These are phyloP conservation scores for Gossypioides kirkii DNA, from an alignment of 345 rosid species.

Conservation along the genomic window DNA sequence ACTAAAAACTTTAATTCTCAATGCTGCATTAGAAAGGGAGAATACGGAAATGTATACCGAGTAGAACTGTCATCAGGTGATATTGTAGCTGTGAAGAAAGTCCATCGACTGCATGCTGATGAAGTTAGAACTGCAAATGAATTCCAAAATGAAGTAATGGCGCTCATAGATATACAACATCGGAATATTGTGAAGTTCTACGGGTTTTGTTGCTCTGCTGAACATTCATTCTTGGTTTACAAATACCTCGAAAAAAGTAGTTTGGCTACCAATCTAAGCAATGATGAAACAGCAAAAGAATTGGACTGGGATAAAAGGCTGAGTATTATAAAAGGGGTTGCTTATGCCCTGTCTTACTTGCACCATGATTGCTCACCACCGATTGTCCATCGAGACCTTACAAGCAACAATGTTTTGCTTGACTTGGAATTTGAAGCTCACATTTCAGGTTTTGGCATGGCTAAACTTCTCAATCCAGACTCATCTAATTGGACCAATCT, in stretches of 20 bases:
- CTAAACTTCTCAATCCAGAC: background rate
- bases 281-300: background rate
- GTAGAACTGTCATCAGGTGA: background rate
- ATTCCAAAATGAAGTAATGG: conserved; percentile 21
- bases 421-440: background rate
- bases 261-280: conserved; percentile 17
- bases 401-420: conserved; percentile 11
- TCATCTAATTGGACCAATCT: background rate
- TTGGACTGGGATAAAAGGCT: background rate
- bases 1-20: background rate
- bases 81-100: background rate
- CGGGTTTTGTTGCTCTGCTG: conserved; percentile 19
- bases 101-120: background rate
- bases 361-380: conserved; percentile 1
- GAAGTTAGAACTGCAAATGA: background rate
- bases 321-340: background rate
- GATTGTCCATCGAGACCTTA: conserved; percentile 14
- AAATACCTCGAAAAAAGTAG: conserved; percentile 28
- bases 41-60: background rate
- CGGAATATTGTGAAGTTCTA: conserved; percentile 23
- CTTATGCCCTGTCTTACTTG: background rate
- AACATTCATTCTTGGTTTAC: conserved; percentile 18
- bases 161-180: conserved; percentile 21
- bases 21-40: background rate
- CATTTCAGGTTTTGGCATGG: conserved; percentile 13